Percentiles rank a stretch among this genome's conserved stretches.
These are phyloP conservation scores for Ascoidea tarda DNA, from an alignment of 805 yeast genomes.

Conservation along the genomic window DNA sequence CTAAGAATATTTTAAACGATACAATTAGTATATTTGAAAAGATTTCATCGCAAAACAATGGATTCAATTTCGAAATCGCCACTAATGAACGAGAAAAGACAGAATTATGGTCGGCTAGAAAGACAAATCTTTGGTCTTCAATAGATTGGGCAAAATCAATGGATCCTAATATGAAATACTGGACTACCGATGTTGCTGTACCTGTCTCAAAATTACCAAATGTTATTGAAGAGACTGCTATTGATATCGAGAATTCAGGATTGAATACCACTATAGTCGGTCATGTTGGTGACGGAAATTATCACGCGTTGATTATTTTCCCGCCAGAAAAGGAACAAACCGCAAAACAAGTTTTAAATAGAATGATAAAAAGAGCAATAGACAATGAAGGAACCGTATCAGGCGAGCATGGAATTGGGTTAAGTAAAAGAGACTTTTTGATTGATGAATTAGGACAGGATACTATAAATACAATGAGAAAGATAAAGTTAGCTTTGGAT, in stretches of 20 bases:
- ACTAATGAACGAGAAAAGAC: slow-evolving; percentile 39
- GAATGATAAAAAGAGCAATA: slow-evolving; percentile 56
- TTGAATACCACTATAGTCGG: slow-evolving; percentile 50
- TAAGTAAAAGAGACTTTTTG: slow-evolving; percentile 53
- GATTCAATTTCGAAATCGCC: slow-evolving; percentile 45
- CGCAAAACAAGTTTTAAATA: slow-evolving; percentile 35
- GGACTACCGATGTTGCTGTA: slow-evolving; percentile 76
- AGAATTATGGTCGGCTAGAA: slow-evolving; percentile 64
- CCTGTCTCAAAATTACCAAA: slow-evolving; percentile 55
- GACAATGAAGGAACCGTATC: slow-evolving; percentile 69
- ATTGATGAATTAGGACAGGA: slow-evolving; percentile 50
- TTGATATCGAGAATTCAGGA: slow-evolving; percentile 38
- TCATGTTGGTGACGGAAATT: slow-evolving; percentile 75
- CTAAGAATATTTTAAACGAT: slow-evolving; percentile 25
- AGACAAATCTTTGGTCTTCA: slow-evolving; percentile 51
- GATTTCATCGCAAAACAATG: slow-evolving; percentile 39
- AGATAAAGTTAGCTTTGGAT: slow-evolving; percentile 55
- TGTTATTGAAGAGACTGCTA: slow-evolving; percentile 44
- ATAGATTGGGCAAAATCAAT: slow-evolving; percentile 45
- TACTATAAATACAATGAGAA: slow-evolving; percentile 59
- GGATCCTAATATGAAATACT: slow-evolving; percentile 33
- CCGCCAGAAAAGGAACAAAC: slow-evolving; percentile 31
- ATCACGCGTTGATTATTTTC: slow-evolving; percentile 53
- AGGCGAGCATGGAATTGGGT: slow-evolving; percentile 79
- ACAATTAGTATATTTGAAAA: slow-evolving; percentile 28